Base-by-base conservation (phyloP, 2,329 filamentous ascomycete species). In the Dothistroma pini region DNA sequence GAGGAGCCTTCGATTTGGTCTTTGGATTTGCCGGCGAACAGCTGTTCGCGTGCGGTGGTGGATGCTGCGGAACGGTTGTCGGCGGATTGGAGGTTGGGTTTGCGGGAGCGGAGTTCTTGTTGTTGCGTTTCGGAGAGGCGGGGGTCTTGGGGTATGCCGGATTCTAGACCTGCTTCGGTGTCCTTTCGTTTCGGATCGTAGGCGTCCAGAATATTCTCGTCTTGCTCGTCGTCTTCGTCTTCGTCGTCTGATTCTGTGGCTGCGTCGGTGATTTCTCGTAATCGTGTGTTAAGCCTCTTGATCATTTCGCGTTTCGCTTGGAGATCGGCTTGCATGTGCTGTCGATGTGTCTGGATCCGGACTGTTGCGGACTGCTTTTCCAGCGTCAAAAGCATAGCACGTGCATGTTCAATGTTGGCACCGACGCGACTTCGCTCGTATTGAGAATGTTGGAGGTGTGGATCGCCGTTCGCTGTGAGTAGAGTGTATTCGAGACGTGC, bases 341-440 rank as follows among this genome's bases (percentile, higher is more conserved):
- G 80, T 67, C 85, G 84, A 61, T 83, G 84, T 5, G 80, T 74
- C 59, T 83, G 82, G 34, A 83, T 77, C 71, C 87, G 87, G 64
- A 86, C 76, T n/a, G 75, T 78, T 14, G 84, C 75, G 6, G 85
- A 82, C 67, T 89, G 85, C 68, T 90, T 88, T 72, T 92, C 90
- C 48, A 91, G 82, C 61, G 83, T 86, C 21, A 88, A 83, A 59
- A 93, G 84, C 32, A 90, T 81, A 0, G 81, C 82, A 47, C 86
- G 85, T 21, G 90, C 89, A 72, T 89, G 85, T 66, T 89, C 84
- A 63, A 93, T 79, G 69, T 91, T 93, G 65, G 81, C 80, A 66
- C 77, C 77, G 32, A 82, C 80, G 69, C 83, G 85, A 64, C 82
- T 81, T 62, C 89, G 82, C 76, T 91, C 89, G 70, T 86, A 88